Base-by-base conservation (phyloP, 495 filamentous ascomycete species). In the Trichoderma asperelloides region DNA sequence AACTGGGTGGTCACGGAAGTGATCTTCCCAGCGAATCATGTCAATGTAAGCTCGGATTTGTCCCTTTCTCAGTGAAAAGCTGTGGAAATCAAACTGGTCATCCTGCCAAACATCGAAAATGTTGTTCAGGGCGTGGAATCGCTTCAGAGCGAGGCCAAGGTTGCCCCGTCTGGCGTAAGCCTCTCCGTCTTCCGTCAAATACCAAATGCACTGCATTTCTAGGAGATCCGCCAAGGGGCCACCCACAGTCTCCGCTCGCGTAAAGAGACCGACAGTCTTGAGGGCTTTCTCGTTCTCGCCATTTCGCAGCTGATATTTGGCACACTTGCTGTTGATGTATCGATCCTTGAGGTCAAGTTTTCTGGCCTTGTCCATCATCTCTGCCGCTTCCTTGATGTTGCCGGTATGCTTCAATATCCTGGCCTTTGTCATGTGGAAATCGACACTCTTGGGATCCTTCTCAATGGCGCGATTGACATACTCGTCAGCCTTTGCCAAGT, bases 141-240 rank as follows among this genome's bases (percentile, higher is more conserved):
- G 87, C 80, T 99, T 99, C 51, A 99, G 81, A 2, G 96, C 93
- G 68, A 97, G 84, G 2, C 88, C 91, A 57, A 92, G 78, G 71
- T 93, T 91, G 70, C 87, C 87, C 75, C 93, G 91, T 28, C 95
- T 89, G 65, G 90, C 77, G 75, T 94, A 95, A 0, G 94, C 86
- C 78, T 97, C 91, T 33, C 91, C 95, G 76, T 98, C 96, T 77
- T 99, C 95, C 25, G 91, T 94, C 70, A 98, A 76, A 76, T 88
- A 99, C 95, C 95, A 99, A 68, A 97, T 87, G 73, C 96, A 97
- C 76, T 99, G 95, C 96, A 99, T 98, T 69, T 99, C 95, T 66
- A 92, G 87, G 21, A 99, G 86, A 76, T 99, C 95, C 49, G 89
- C 91, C 40, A 98, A 77, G 30, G 95, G 88, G 2, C 95, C 96